phyloP scores from a whole-genome alignment of 1,139 yeast genomes.

The Lodderomyces beijingensis region DNA sequence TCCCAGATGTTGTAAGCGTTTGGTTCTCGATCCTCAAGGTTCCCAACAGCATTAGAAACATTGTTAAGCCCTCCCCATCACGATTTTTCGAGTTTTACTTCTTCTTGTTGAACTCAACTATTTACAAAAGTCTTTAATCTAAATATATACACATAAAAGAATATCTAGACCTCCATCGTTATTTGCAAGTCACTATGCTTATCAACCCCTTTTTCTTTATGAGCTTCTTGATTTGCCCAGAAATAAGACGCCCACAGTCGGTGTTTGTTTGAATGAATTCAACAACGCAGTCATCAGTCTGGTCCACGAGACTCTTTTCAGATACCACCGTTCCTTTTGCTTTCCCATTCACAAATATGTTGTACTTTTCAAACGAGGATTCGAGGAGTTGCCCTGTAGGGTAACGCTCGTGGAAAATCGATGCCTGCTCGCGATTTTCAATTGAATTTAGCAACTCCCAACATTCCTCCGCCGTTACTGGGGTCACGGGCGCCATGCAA shows the following conservation, averaged over 20 bases:
- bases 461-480: constrained; percentile 78
- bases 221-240: constrained; percentile 15
- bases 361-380: constrained; percentile 36
- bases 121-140: too few species aligned
- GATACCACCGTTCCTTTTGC: constrained; percentile 43
- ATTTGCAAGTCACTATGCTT: constrained; percentile 16
- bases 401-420: constrained; percentile 53
- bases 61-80: too few species aligned
- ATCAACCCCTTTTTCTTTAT: constrained; percentile 26
- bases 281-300: constrained; percentile 29
- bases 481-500: constrained; percentile 70
- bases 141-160: too few species aligned
- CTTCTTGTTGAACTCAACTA: too few species aligned
- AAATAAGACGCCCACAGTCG: constrained; percentile 8
- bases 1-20: too few species aligned
- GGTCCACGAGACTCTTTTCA: constrained; percentile 14
- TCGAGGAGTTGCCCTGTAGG: constrained; percentile 42
- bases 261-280: constrained; percentile 13
- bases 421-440: constrained; percentile 31
- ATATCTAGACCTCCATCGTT: too few species aligned
- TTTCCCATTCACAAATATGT: constrained; percentile 68
- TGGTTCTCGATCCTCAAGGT: too few species aligned
- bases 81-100: too few species aligned
- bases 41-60: too few species aligned
- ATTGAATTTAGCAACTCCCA: constrained; percentile 51